Base-by-base conservation (phyloP, 2,329 filamentous ascomycete species). In the Ceratocystis diversiconidia region DNA sequence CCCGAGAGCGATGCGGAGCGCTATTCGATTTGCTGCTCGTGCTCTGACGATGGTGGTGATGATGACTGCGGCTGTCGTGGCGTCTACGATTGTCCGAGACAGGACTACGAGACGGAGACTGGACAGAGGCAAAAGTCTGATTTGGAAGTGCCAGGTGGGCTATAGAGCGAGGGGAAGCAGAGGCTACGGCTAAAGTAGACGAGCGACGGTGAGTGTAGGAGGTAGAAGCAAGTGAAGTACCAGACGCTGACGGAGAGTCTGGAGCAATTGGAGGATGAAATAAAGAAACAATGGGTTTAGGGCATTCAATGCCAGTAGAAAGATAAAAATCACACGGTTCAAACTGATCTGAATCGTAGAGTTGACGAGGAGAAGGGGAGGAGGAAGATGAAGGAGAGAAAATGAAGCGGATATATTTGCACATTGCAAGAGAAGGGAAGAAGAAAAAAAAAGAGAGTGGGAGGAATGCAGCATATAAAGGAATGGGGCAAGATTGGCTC, bases 361-460 rank as follows among this genome's bases (percentile, higher is more conserved):
- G 19, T n/a, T 10, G 30, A 32, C 12, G 44, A 50, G 61, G 19
- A 30, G 43, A 64, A 12, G 30, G 6, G 22, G 15, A 64, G 62
- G 50, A 28, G 30, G 52, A 48, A 41, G 62, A 41, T 25, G 52
- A 44, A n/a, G 28, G 50, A 32, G 61, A 46, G 36, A 32, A 63
- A 43, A 15, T 4, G 62, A 55, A 36, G 28, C 28, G 43, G 36
- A 62, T 44, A 32, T 62, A 62, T 62, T 28, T 44, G 61, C 61
- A 62, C 48, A 60, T 46, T 43, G 22, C 7, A 28, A 57, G 19
- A 65, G 52, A 60, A 59, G 36, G 52, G 44, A 44, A 19, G 22
- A 61, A 25, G 59, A 41, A 62, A 52, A 55, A 41, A 62, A 25
- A 65, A 50, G 61, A 46, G 30, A 59, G 60, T 55, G 36, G 32